phyloP scores from a whole-genome alignment of 148 eudicot genomes.

The Nepenthes gracilis region DNA sequence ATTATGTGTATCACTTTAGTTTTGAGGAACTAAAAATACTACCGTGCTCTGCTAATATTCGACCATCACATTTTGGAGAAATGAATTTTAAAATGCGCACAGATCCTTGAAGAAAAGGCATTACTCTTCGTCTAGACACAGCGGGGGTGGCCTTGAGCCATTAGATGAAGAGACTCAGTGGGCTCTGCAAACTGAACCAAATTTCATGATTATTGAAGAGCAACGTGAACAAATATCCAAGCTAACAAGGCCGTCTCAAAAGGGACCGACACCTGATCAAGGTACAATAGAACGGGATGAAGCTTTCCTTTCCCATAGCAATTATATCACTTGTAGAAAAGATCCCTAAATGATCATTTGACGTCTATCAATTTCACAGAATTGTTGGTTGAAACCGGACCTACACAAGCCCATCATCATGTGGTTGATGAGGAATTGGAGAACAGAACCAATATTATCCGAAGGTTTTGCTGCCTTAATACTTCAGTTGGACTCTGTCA shows the following conservation, averaged over 20 bases:
- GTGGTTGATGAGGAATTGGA: conserved; percentile 47
- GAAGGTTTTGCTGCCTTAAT: conserved; percentile 22
- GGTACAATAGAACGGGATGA: conserved; percentile 25
- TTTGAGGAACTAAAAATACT: background rate
- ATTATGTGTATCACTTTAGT: background rate
- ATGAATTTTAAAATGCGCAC: conserved; percentile 5
- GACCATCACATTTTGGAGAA: background rate
- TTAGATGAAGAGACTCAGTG: conserved; percentile 60
- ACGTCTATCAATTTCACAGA: conserved; percentile 25
- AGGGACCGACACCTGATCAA: conserved; percentile 38
- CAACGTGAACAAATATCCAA: conserved; percentile 36
- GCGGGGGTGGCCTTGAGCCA: conserved; percentile 47
- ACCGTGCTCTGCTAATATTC: background rate
- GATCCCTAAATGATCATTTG: background rate
- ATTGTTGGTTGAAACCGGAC: conserved; percentile 65
- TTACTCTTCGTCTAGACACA: conserved; percentile 39
- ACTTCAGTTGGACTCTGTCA: background rate
- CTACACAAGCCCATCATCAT: conserved; percentile 67
- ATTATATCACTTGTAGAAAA: background rate
- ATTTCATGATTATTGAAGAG: conserved; percentile 14
- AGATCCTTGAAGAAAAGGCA: conserved; percentile 62
- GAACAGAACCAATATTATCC: conserved; percentile 46
- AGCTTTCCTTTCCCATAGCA: background rate
- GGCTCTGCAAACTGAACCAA: conserved; percentile 26
- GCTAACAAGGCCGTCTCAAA: conserved; percentile 31